Percentiles rank a stretch among this genome's conserved stretches.
These are phyloP conservation scores for Dichotomocladium elegans DNA, from an alignment of 371 early-diverging fungal genomes.

Conservation along the genomic window DNA sequence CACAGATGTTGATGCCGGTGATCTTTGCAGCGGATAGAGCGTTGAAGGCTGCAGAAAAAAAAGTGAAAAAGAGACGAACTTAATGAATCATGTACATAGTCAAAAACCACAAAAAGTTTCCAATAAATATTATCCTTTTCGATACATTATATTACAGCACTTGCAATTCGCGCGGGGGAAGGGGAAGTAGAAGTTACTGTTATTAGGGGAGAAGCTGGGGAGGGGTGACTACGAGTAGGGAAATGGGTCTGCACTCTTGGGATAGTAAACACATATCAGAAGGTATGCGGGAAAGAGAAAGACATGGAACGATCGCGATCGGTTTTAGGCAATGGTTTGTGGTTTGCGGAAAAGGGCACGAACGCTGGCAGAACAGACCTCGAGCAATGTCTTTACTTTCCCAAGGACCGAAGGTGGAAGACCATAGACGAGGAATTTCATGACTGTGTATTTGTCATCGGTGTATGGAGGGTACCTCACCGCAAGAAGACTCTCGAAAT, in stretches of 20 bases:
- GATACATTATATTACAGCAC: no score
- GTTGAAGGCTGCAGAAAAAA: conserved; percentile 51
- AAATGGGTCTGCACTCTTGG: no score
- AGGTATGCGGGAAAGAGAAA: no score
- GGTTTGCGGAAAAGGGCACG: not conserved
- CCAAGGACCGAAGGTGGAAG: conserved; percentile 18
- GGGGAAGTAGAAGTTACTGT: no score
- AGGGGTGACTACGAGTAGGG: no score
- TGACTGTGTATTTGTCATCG: conserved; percentile 25
- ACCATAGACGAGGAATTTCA: conserved; percentile 23
- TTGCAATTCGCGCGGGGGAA: no score
- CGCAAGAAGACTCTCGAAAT: conserved; percentile 37
- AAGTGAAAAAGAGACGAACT: conserved; percentile 7
- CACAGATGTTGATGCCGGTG: conserved; percentile 48
- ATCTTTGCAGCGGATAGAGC: conserved; percentile 45
- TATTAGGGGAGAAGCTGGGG: no score
- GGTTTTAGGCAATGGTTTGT: not conserved
- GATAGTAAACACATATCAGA: no score
- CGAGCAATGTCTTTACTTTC: conserved; percentile 21
- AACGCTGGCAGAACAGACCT: conserved; percentile 9
- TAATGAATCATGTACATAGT: not conserved
- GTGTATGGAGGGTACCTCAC: conserved; percentile 49
- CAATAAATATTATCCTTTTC: no score
- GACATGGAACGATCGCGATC: no score
- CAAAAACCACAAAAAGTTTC: no score